Evolutionary conservation across 805 yeast genomes (phyloP).

Genomic region (Blastobotrys americana): DNA sequence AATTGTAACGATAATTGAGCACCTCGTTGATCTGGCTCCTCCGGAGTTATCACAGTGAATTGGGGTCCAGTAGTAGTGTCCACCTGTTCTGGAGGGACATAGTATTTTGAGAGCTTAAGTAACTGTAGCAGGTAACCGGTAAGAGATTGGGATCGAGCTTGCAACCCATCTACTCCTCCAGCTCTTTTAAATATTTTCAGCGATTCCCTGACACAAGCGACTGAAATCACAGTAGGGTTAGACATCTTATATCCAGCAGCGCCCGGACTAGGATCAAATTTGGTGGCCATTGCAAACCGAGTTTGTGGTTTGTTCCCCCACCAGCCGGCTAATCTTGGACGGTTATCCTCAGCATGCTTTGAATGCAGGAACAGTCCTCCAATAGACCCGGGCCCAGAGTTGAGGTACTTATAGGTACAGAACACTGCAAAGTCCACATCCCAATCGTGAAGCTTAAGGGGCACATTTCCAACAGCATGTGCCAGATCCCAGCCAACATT

Average conservation of each 20-base stretch:
- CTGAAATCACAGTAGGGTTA: constrained; percentile 83
- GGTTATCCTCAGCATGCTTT: constrained; percentile 28
- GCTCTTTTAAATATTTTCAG: constrained; percentile 49
- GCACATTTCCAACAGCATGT: constrained; percentile 87
- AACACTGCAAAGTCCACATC: constrained; percentile 87
- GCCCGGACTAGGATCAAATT: constrained; percentile 72
- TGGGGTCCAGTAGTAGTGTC: constrained; percentile 23
- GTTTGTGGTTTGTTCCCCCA: constrained; percentile 78
- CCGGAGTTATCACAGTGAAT: constrained; percentile 72
- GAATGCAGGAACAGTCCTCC: constrained; percentile 80
- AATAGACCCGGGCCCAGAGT: constrained; percentile 90
- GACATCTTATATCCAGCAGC: constrained; percentile 87
- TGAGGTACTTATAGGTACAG: constrained; percentile 88
- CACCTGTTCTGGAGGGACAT: constrained; percentile 29
- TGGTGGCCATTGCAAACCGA: constrained; percentile 72
- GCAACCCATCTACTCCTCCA: constrained; percentile 58
- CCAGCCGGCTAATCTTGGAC: constrained; percentile 89
- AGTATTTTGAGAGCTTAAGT: constrained; percentile 43
- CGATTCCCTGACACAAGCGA: constrained; percentile 63
- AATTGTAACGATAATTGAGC: constrained; percentile 71
- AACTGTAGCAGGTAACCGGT: constrained; percentile 50
- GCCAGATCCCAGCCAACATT: constrained; percentile 90
- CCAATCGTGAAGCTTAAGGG: constrained; percentile 76
- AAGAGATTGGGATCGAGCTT: constrained; percentile 49
- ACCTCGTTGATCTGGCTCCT: constrained; percentile 53